Base-by-base conservation (phyloP, 129 eudicot species). In the Daucus carota region DNA sequence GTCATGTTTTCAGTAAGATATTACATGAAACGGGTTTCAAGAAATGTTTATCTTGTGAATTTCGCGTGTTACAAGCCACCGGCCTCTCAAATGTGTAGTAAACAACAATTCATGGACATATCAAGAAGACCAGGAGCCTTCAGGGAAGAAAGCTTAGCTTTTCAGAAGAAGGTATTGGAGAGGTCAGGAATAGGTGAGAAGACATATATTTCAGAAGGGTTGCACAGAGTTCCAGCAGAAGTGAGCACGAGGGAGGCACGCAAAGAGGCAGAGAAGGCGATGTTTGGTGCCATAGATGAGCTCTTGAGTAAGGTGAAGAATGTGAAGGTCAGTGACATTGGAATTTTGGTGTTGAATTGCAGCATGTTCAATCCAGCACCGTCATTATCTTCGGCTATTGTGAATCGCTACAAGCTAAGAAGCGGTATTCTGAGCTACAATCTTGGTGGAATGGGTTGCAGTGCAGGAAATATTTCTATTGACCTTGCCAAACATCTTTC, bases 391-490 rank as follows among this genome's bases (percentile, higher is more conserved):
- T 75, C 86, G 71, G 80, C 81, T 78, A 79, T 90, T 29, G 88
- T 90, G 68, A 90, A 86, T 48, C 85, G 75, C 1, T 88, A 88
- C 77, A 90, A 88, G 83, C 82, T 90, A 31, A 86, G 75, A 40
- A 86, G 83, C 15, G 41, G 79, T 71, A 69, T 90, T 40, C 44
- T 46, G 3, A 88, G 82, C 78, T 88, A 86, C 40, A 88, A 86
- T 78, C 82, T 90, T 32, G 62, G 76, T 44, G 96, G 96, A 10
- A 89, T 89, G 96, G 96, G 91, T 16, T 89, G 96, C 78, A 87
- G 83, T 47, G 88, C 89, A 20, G 85, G 91, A 14, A 80, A 83
- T 14, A 62, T 47, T 9, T 86, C 91, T 14, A 75, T 79, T 45
- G 91, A 84, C 72, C 85, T 89, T 31, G 91, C 91, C 43, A 87